These are phyloP conservation scores for Hemisphaericaspora subhashii DNA, from an alignment of 1,139 yeast genomes.

Conservation along the genomic window DNA sequence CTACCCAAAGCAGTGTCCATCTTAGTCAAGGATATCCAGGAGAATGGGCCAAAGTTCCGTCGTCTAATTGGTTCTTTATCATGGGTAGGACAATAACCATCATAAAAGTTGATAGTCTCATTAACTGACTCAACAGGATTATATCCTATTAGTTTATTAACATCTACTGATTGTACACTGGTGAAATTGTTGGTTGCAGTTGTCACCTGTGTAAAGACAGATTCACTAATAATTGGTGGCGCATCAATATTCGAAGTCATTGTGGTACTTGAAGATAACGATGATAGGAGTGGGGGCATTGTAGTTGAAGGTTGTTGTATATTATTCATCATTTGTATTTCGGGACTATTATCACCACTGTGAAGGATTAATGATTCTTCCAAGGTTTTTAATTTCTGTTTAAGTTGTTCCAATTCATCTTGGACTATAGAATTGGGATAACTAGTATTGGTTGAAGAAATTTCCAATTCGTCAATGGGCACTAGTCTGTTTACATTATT, in stretches of 20 bases:
- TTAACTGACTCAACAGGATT: constrained; percentile 14
- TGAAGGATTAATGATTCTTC: constrained; percentile 12
- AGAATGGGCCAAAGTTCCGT: constrained; percentile 33
- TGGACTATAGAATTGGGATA: constrained; percentile 12
- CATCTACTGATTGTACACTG: not conserved
- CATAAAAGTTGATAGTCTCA: constrained; percentile 35
- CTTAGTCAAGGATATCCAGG: constrained; percentile 34
- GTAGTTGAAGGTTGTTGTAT: not conserved
- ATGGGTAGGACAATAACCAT: constrained; percentile 29
- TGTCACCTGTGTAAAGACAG: constrained; percentile 1
- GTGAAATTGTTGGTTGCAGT: not conserved
- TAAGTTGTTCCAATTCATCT: constrained; percentile 19
- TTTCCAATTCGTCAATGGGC: not conserved
- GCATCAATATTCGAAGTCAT: not conserved
- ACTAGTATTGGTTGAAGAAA: not conserved
- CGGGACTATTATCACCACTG: constrained; percentile 6
- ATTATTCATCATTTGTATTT: not conserved
- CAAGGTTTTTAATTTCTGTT: constrained; percentile 17
- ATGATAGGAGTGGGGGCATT: not conserved
- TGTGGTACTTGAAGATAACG: not conserved
- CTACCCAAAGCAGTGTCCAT: constrained; percentile 23
- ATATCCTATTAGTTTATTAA: constrained; percentile 10
- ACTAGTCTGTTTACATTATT: not conserved
- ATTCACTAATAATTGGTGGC: constrained; percentile 5
- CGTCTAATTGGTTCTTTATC: constrained; percentile 26